A percentile compares a stretch with the other conserved stretches of the same genome.
Conservation (phyloP, 805 yeast genomes). For the Myxozyma neglecta region DNA sequence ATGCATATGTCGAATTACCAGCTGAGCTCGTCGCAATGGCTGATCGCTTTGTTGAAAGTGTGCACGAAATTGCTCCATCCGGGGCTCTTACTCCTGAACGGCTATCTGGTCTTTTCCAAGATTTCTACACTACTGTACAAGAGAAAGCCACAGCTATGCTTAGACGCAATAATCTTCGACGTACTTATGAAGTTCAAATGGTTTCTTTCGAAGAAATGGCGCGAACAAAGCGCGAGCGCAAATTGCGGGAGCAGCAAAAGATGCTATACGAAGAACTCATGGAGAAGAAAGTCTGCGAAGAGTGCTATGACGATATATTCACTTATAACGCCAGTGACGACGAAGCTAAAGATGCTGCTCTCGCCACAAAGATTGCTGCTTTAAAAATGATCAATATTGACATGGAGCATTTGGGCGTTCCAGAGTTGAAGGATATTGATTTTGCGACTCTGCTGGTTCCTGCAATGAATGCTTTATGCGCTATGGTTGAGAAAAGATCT, state of each 20-base stretch:
- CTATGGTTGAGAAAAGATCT: slow-evolving; percentile 37
- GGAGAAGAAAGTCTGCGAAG: slow-evolving; percentile 42
- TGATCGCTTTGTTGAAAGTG: slow-evolving; percentile 30
- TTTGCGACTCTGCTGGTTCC: slow-evolving; percentile 22
- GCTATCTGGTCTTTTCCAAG: slow-evolving; percentile 44
- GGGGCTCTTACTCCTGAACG: slow-evolving; percentile 42
- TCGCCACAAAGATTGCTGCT: slow-evolving; percentile 36
- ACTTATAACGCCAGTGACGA: slow-evolving; percentile 37
- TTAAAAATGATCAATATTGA: slow-evolving; percentile 36
- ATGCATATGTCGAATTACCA: slow-evolving; percentile 21
- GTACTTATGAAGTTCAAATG: slow-evolving; percentile 39
- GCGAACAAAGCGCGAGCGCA: slow-evolving; percentile 37
- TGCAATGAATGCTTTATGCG: slow-evolving; percentile 17
- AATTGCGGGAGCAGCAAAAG: slow-evolving; percentile 34
- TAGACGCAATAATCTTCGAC: slow-evolving; percentile 32
- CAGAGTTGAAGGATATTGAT: slow-evolving; percentile 24
- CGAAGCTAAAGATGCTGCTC: slow-evolving; percentile 34
- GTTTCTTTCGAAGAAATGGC: slow-evolving; percentile 41
- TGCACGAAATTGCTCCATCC: slow-evolving; percentile 41
- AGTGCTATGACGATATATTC: slow-evolving; percentile 41
- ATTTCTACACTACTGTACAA: slow-evolving; percentile 41
- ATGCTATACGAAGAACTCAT: slow-evolving; percentile 38
- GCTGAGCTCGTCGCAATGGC: slow-evolving; percentile 25
- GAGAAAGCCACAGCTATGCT: slow-evolving; percentile 35
- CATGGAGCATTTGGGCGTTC: slow-evolving; percentile 39